Base-by-base conservation (phyloP, 2,329 filamentous ascomycete genomes). In the Fusarium gaditjirri region DNA sequence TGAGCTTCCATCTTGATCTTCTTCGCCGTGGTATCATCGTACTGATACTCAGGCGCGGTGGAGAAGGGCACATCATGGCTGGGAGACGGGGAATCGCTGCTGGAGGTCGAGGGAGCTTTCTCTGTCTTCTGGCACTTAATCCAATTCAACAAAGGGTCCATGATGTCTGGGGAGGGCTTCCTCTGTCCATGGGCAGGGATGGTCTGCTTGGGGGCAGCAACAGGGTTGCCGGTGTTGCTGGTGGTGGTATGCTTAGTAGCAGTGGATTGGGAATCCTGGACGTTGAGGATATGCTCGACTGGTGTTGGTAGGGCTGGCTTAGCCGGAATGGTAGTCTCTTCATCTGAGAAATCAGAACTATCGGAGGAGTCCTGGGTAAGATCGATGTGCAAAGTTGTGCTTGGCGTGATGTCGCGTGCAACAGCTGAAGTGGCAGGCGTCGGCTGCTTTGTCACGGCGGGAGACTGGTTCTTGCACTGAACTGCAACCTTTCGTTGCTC, bases 341-440 rank as follows among this genome's bases (percentile, higher is more conserved):
- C 44, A 6, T 58, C 68, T n/a, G 64, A 71, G 12, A 53, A 47
- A 25, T 72, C 68, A n/a, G 57, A 71, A n/a, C 64, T 67, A 43
- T 61, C 57, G 5, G 68, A 65, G 7, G 61, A 35, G 17, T 57
- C 44, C n/a, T 65, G 65, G 13, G 70, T 61, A 27, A 72, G 54
- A 29, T 72, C 68, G 36, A 71, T 65, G 14, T 63, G 41, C 21
- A 19, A 36, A 13, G 23, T 43, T 13, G 13, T 44, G 27, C 23
- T 38, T 31, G 39, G 39, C 36, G n/a, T 27, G 13, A 21, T 35
- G n/a, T 53, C 14, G 31, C 36, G 42, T 6, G 46, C n/a, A 41
- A 25, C 44, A 41, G 17, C 23, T 36, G 55, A 12, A 23, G 23
- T n/a, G 7, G 35, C 19, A 17, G 16, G n/a, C 6, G n/a, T 35